Conservation (phyloP, 75 land plant species). For the Sequoia sempervirens region DNA sequence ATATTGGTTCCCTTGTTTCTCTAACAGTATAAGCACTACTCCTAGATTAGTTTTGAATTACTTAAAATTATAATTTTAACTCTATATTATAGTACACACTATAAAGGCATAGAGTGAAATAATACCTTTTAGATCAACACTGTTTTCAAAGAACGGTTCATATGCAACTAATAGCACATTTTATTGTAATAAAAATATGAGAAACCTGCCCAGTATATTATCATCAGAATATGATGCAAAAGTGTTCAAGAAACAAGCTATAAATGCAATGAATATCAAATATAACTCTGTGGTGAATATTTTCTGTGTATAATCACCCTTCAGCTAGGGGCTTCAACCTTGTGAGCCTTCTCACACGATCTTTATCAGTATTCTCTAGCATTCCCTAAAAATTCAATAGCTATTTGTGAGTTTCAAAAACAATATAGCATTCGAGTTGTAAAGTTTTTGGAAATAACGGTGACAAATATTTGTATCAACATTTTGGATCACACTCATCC, state of each 20-base stretch:
- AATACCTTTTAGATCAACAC: not conserved
- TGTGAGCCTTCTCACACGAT: conserved; percentile 73
- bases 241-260: not conserved
- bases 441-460: too few species aligned
- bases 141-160: not conserved
- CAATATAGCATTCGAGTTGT: not conserved
- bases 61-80: not conserved
- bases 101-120: not conserved
- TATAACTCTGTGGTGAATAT: not conserved
- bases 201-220: not conserved
- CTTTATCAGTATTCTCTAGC: conserved; percentile 94
- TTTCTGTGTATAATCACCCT: conserved; percentile 14
- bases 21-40: not conserved
- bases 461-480: too few species aligned
- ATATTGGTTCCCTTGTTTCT: not conserved
- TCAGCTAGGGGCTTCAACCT: conserved; percentile 89
- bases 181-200: not conserved
- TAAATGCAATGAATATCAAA: not conserved
- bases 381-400: conserved; percentile 44
- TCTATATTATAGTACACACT: not conserved
- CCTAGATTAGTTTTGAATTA: not conserved
- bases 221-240: not conserved
- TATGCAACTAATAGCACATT: not conserved
- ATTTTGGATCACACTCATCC: too few species aligned
- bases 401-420: not conserved